Conservation (phyloP, 257 asterid species). For the Ilex aquifolium region DNA sequence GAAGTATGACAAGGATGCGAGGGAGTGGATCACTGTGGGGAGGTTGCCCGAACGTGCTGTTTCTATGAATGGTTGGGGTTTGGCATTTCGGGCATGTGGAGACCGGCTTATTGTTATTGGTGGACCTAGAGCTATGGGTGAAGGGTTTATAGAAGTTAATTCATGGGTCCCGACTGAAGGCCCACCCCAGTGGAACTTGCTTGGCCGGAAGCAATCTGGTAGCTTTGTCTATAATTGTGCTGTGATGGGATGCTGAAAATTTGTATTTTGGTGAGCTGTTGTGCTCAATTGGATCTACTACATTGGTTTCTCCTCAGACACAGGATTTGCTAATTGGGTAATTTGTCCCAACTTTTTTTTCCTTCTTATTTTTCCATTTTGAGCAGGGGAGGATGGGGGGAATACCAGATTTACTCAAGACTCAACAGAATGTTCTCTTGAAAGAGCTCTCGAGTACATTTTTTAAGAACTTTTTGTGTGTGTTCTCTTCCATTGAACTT, state of each 20-base stretch:
- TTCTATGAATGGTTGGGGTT: conserved; percentile 70
- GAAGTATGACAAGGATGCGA: conserved; percentile 44
- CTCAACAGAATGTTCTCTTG: conserved; percentile 39
- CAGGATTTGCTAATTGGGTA: conserved; percentile 59
- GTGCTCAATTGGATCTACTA: conserved; percentile 18
- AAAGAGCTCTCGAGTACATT: conserved; percentile 43
- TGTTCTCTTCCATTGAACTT: conserved; percentile 13
- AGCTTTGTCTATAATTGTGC: conserved; percentile 97
- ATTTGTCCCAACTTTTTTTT: conserved; percentile 38
- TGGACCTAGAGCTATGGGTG: conserved; percentile 53
- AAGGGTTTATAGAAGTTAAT: conserved; percentile 46
- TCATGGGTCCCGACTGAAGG: conserved; percentile 50
- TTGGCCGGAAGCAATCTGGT: conserved; percentile 73
- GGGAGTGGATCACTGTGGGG: conserved; percentile 57
- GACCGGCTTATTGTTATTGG: conserved; percentile 63
- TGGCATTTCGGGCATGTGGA: conserved; percentile 51
- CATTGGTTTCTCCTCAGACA: conserved; percentile 44
- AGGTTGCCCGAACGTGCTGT: conserved; percentile 68
- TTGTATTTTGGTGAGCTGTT: conserved; percentile 17
- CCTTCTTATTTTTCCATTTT: conserved; percentile 19
- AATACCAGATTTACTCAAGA: conserved; percentile 51
- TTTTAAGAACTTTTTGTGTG: conserved; percentile 9
- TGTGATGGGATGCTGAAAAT: conserved; percentile 93
- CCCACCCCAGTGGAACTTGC: conserved; percentile 56
- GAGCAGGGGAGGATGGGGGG: conserved; percentile 37